Evolutionary conservation across 441 rosid species (phyloP).

Genomic region (Croton laevigatus): DNA sequence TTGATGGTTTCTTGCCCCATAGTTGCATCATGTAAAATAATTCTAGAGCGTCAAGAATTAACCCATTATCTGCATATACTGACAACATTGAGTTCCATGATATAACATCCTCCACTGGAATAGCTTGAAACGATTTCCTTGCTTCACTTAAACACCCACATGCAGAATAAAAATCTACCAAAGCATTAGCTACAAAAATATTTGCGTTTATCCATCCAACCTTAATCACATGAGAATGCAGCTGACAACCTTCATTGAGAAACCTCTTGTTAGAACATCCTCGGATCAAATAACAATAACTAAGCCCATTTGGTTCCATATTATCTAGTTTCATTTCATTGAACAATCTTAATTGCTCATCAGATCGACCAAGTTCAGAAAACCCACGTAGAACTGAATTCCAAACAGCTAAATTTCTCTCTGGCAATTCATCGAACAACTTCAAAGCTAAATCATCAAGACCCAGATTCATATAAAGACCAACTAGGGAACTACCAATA

Average conservation of each 20-base stretch:
- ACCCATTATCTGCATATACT: constrained; percentile 34
- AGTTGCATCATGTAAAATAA: constrained; percentile 64
- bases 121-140: constrained; percentile 41
- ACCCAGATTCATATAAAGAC: constrained; percentile 46
- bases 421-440: constrained; percentile 63
- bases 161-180: constrained; percentile 71
- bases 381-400: constrained; percentile 52
- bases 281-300: constrained; percentile 61
- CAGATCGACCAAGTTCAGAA: constrained; percentile 36
- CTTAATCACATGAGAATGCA: constrained; percentile 55
- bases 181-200: constrained; percentile 57
- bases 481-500: constrained; percentile 57
- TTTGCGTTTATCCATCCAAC: constrained; percentile 48
- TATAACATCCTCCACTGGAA: constrained; percentile 48
- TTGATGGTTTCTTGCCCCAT: constrained; percentile 60
- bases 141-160: constrained; percentile 47
- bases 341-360: constrained; percentile 38
- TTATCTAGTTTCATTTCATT: constrained; percentile 46
- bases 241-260: constrained; percentile 56
- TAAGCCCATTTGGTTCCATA: constrained; percentile 50
- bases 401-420: constrained; percentile 53
- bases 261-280: constrained; percentile 47
- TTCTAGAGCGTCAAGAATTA: constrained; percentile 44
- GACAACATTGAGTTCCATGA: constrained; percentile 81
- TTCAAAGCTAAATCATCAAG: constrained; percentile 37